These are phyloP conservation scores for Phytophthora cajani DNA, from an alignment of 352 stramenopile genomes.

Conservation along the genomic window DNA sequence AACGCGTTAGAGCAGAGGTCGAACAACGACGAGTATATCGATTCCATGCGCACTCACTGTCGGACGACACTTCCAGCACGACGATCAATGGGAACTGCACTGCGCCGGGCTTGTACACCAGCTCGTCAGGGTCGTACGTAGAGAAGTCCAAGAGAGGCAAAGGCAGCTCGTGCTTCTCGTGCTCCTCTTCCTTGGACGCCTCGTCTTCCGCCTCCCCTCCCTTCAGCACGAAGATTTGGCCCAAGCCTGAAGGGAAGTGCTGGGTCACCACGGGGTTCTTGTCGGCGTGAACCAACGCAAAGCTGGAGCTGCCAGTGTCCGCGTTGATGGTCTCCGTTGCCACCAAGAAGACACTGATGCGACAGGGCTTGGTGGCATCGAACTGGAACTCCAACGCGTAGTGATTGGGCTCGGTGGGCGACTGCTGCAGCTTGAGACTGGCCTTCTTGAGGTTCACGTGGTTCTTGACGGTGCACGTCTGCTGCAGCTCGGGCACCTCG, in stretches of 20 bases:
- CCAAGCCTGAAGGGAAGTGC: slow-evolving; percentile 58
- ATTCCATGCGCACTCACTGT: slow-evolving; percentile 37
- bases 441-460: slow-evolving; percentile 88
- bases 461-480: slow-evolving; percentile 85
- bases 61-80: slow-evolving; percentile 61
- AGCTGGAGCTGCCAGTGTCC: slow-evolving; percentile 68
- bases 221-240: slow-evolving; percentile 57
- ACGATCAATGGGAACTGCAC: slow-evolving; percentile 74
- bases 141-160: slow-evolving; percentile 52
- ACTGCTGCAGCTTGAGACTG: slow-evolving; percentile 62
- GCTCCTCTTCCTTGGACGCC: slow-evolving; percentile 2
- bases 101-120: slow-evolving; percentile 52
- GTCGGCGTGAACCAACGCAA: slow-evolving; percentile 55
- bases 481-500: slow-evolving; percentile 82
- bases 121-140: slow-evolving; percentile 42
- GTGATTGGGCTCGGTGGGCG: slow-evolving; percentile 23
- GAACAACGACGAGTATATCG: slow-evolving; percentile 5
- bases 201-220: slow-evolving; percentile 15
- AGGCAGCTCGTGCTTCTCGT: slow-evolving; percentile 18
- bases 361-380: slow-evolving; percentile 79
- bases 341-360: slow-evolving; percentile 69
- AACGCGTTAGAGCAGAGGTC: background rate
- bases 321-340: slow-evolving; percentile 72
- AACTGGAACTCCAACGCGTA: slow-evolving; percentile 77
- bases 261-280: slow-evolving; percentile 46